Evolutionary conservation across 169 alveolate genomes (phyloP), one percentile per base, ranked within the genome.

Genomic region (Eimeria tenella): DNA sequence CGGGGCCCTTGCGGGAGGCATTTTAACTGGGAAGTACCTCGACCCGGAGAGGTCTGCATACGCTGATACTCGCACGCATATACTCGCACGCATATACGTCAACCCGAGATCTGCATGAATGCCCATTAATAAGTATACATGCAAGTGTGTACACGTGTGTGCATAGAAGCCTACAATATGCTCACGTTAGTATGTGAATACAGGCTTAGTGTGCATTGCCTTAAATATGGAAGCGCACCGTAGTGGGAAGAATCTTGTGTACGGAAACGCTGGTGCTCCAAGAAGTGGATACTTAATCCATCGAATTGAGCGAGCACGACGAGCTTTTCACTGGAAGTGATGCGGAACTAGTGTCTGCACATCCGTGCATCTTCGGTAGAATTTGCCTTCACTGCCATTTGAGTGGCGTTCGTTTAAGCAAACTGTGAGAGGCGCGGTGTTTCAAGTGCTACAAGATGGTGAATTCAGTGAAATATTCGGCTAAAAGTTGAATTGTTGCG

Each of bases 1-100:
- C 88, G 98, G 98, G 42, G 77, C 94, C n/a, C 94, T 97, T 63
- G 98, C 98, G 10, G 98, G 98, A 15, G 98, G 98, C 75, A 96
- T 97, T n/a, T 82, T 97, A 62, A 97, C 98, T 7, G 98, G 98
- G 25, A 97, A 97, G 84, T 97, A 97, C 94, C 94, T 97, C 65
- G 98, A 97, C 87, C 98, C 98, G 0, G 98, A 97, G 83, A 70
- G 98, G 97, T 97, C 58, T 13, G 90, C 23, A 2, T 52, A 93
- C 0, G 21, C 49, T 5, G 25, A 9, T 15, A 21, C 58, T 4
- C 63, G 21, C 55, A 52, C 19, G 68, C 53, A n/a, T 55, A 13
- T 21, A 0, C 55, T 4, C 63, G 21, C 55, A 52, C 19, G 68
- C 53, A n/a, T 55, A 13, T 21, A 0, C 55, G 11, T 56, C 13